Percentiles rank a stretch among this genome's conserved stretches.
These are phyloP conservation scores for Dactylellina leptospora DNA, from an alignment of 2,329 filamentous ascomycete species.

Conservation along the genomic window DNA sequence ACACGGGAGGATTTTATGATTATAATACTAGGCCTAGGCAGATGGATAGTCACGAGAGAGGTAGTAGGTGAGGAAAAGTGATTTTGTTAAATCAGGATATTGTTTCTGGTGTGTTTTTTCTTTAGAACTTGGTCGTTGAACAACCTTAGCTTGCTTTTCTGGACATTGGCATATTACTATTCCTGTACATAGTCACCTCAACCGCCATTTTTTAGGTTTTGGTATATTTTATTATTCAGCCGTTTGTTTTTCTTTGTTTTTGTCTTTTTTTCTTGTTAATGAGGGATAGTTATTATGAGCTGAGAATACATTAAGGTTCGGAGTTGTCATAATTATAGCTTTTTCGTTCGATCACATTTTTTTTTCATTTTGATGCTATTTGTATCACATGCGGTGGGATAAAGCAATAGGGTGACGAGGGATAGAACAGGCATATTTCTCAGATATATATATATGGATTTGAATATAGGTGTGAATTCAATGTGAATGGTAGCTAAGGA, in stretches of 20 bases:
- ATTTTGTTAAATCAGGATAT: background rate
- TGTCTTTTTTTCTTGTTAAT: background rate
- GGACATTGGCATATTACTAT: no score
- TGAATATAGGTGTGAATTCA: no score
- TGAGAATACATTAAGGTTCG: conserved; percentile 1
- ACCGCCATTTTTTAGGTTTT: no score
- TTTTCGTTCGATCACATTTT: background rate
- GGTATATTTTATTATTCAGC: no score
- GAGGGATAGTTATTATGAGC: background rate
- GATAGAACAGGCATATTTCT: no score
- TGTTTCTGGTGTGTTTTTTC: no score
- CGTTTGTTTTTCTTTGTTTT: conserved; percentile 3
- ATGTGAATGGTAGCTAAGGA: no score
- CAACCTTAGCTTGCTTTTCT: no score
- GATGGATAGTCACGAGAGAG: conserved; percentile 51
- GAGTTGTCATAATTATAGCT: conserved; percentile 5
- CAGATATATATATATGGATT: no score
- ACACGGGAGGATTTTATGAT: conserved; percentile 24
- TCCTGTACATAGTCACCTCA: no score
- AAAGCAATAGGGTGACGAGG: no score
- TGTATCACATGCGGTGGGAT: no score
- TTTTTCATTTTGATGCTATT: background rate
- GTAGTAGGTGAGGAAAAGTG: conserved; percentile 27
- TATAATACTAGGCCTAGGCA: conserved; percentile 34
- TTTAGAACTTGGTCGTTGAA: background rate